Evolutionary conservation across 148 eudicot genomes (phyloP).

Genomic region (Rhododendron henanense): DNA sequence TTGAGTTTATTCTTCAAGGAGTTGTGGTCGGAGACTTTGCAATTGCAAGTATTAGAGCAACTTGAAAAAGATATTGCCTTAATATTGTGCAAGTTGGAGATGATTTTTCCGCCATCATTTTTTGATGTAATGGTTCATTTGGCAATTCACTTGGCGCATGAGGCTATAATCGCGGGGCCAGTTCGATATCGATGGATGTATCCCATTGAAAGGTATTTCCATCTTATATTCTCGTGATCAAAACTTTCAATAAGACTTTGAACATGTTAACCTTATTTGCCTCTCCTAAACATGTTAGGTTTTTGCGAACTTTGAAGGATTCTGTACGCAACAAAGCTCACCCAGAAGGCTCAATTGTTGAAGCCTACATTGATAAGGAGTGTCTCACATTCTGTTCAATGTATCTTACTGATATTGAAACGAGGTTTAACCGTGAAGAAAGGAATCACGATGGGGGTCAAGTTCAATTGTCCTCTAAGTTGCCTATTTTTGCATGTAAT

Average conservation of each 20-base stretch:
- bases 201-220: slow-evolving; percentile 5
- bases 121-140: slow-evolving; percentile 12
- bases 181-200: slow-evolving; percentile 3
- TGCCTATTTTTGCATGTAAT: background rate
- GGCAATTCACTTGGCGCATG: background rate
- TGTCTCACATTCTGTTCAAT: slow-evolving; percentile 7
- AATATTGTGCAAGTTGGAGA: background rate
- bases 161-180: slow-evolving; percentile 8
- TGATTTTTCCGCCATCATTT: slow-evolving; percentile 9
- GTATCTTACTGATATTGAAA: background rate
- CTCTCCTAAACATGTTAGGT: background rate
- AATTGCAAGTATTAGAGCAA: background rate
- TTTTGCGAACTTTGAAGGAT: background rate
- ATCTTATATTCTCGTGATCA: background rate
- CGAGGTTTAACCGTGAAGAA: background rate
- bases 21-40: background rate
- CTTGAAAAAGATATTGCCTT: background rate
- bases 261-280: background rate
- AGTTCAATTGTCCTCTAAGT: background rate
- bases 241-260: background rate
- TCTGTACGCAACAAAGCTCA: slow-evolving; percentile 3
- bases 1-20: background rate
- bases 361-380: slow-evolving; percentile 12
- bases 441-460: background rate
- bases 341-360: slow-evolving; percentile 2